phyloP scores from a whole-genome alignment of 1,284 basidiomycete genomes.

The Phenoliferia sp. region DNA sequence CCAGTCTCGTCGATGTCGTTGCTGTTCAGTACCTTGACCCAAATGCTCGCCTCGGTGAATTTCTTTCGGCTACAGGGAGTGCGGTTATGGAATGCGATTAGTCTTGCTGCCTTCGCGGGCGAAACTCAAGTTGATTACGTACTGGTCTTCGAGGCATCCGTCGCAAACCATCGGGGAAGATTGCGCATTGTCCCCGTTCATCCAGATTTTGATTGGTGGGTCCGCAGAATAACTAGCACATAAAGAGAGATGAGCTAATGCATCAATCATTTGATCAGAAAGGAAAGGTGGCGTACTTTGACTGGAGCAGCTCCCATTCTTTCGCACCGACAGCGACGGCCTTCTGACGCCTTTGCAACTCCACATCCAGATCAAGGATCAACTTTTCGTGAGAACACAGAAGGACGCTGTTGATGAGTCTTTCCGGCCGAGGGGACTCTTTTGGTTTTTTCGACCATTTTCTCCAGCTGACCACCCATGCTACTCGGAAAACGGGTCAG shows the following conservation, averaged over 20 bases:
- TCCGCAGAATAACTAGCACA: conserved; percentile 18
- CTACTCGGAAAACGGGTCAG: conserved; percentile 5
- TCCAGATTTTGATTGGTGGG: conserved; percentile 20
- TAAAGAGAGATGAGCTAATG: not conserved
- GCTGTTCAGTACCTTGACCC: conserved; percentile 5
- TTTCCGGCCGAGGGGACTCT: conserved; percentile 52
- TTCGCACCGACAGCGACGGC: conserved; percentile 54
- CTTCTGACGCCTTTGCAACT: conserved; percentile 54
- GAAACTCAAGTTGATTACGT: not conserved
- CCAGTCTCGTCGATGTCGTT: conserved; percentile 18
- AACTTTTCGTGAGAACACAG: conserved; percentile 63
- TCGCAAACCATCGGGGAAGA: conserved; percentile 8
- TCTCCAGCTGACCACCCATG: conserved; percentile 16
- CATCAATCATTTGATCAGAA: not conserved
- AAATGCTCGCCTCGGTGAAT: conserved; percentile 12
- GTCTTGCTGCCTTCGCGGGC: not conserved
- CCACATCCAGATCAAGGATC: conserved; percentile 59
- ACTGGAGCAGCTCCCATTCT: conserved; percentile 60
- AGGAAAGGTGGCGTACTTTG: conserved; percentile 46
- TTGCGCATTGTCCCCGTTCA: not conserved
- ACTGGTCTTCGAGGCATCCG: conserved; percentile 17
- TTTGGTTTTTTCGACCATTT: conserved; percentile 31
- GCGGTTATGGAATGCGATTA: not conserved
- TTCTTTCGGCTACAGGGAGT: conserved; percentile 10
- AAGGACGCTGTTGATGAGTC: conserved; percentile 57